Base-by-base conservation (phyloP, 208 protist genomes). In the Zelonia costaricensis region DNA sequence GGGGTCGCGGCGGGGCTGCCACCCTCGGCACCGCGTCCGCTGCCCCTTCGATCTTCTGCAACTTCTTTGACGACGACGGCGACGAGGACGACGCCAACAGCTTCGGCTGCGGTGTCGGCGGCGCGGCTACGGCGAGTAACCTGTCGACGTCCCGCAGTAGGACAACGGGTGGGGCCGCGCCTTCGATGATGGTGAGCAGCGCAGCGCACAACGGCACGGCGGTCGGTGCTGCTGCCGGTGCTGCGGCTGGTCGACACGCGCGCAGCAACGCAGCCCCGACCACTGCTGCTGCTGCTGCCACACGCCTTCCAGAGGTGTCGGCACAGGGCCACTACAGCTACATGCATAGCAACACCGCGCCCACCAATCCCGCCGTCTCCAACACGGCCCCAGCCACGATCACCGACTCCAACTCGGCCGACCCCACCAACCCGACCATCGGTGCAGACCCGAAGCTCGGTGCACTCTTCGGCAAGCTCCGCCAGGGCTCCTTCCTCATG, bases 401-500 rank as follows among this genome's bases (percentile, higher is more conserved):
- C 4, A 33, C 27, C 10, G 22, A 35, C 4, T 6, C 5, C 10
- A 6, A 51, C 25, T 22, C 23, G 45, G 20, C 23, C 45, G 31
- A 35, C 45, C 45, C 10, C 2, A 51, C 45, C 2, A 30, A 31
- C 27, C 27, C 25, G 22, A n/a, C 12, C 4, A 27, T 1, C 45
- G 45, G n/a, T 15, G 25, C 13, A 3, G 45, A 13, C 13, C 22
- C 28, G 45, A 1, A 28, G 20, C 45, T 4, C 5, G 45, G 2
- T 13, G 5, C 45, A n/a, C n/a, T n/a, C 22, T 12, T 33, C 45
- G 18, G 25, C 45, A 33, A 35, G 23, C 6, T 38, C n/a, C 52
- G 18, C 23, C 52, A 60, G 23, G 62, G 53, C 43, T 54, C 52
- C 35, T 60, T 60, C 12, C 20, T 61, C 1, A 51, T 44, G 44